Conservation (phyloP, 768 basidiomycete genomes). For the Lyophyllum shimeji region DNA sequence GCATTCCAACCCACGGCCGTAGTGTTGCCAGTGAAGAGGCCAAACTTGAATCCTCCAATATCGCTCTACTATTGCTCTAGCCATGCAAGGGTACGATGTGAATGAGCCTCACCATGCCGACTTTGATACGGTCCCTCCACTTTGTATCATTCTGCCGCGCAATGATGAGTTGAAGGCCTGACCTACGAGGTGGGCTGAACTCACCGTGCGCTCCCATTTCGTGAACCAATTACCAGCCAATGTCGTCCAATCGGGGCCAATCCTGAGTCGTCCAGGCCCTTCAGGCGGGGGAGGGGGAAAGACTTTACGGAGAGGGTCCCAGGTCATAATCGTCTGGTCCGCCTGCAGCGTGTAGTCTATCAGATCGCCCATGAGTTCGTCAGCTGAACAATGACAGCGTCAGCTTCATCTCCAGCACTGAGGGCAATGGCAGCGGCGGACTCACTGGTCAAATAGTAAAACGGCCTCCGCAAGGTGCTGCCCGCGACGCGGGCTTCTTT, state of each 20-base stretch:
- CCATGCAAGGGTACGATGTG: not conserved
- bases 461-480: conserved; percentile 34
- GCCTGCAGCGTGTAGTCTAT: conserved; percentile 38
- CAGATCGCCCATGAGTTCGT: conserved; percentile 37
- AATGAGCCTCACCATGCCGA: conserved; percentile 30
- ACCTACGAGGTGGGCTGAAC: conserved; percentile 6
- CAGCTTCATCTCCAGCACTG: not conserved
- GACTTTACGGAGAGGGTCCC: conserved; percentile 38
- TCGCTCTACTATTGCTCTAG: conserved; percentile 22
- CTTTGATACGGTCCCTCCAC: conserved; percentile 34
- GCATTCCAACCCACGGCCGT: conserved; percentile 40
- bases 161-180: too few relatives aligned
- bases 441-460: conserved; percentile 36
- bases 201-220: conserved; percentile 38
- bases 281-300: conserved; percentile 34
- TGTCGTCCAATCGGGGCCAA: conserved; percentile 38
- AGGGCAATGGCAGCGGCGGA: not conserved
- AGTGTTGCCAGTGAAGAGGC: conserved; percentile 34
- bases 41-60: conserved; percentile 35
- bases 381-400: conserved; percentile 21
- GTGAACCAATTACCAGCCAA: conserved; percentile 40
- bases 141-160: conserved; percentile 29
- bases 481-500: conserved; percentile 36
- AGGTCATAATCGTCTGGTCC: conserved; percentile 36
- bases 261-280: conserved; percentile 34